Base-by-base conservation (phyloP, 2,329 filamentous ascomycete genomes). In the Cladosporium austrohemisphaericum region DNA sequence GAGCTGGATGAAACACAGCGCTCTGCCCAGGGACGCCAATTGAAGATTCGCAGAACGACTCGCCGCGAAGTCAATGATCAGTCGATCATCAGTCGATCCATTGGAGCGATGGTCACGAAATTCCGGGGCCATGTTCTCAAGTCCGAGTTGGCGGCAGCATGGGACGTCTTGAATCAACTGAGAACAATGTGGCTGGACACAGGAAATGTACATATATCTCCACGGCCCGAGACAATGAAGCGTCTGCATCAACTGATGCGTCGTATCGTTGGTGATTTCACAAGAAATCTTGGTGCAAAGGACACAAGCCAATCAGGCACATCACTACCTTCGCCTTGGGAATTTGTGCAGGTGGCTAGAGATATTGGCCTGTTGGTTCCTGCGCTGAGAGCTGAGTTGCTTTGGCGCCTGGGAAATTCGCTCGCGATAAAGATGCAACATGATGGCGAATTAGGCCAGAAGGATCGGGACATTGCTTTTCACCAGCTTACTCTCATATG, bases 401-500 rank as follows among this genome's bases (percentile, higher is more conserved):
- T 47, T 47, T 47, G 44, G 44, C 44, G 44, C n/a, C 16, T 47
- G 18, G 25, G 33, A 6, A 47, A 47, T 5, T 23, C 23, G 7
- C 16, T 47, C 14, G 23, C 18, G 13, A 38, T 38, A 18, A 47
- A 11, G 9, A 14, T 38, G 13, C 5, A 28, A 7, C 7, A 10
- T 3, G 33, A 29, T 16, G 44, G 32, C 13, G 18, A 29, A 11
- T 22, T 31, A 5, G 18, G 31, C 18, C 16, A 29, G 18, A 18
- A 9, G 4, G 32, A 19, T 2, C 20, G 14, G 18, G 18, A 13
- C 11, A 16, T n/a, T 20, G 44, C 33, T 22, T 36, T 47, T 5
- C 14, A 38, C 11, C 22, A 47, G 33, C 26, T 47, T 7, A 25
- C 33, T 16, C 25, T 31, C 13, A 4, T 38, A 20, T 47, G 44